These are phyloP conservation scores for Lactarius hatsudake DNA, from an alignment of 768 basidiomycete genomes.

Conservation along the genomic window DNA sequence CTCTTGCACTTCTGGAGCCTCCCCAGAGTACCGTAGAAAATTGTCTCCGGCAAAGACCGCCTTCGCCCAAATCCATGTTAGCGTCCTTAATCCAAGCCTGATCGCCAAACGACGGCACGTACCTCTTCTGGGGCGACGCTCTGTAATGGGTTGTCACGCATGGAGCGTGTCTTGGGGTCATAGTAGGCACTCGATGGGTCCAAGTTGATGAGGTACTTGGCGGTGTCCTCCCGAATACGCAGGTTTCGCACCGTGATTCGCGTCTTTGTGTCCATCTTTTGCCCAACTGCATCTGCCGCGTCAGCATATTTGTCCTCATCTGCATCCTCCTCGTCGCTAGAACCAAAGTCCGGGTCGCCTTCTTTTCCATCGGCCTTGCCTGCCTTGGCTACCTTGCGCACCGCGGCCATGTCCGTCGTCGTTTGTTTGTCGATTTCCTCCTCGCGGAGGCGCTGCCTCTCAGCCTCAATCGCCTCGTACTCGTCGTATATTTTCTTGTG, in stretches of 20 bases:
- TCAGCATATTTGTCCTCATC: slow-evolving; percentile 99
- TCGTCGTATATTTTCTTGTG: slow-evolving; percentile 90
- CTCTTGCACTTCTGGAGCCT: slow-evolving; percentile 87
- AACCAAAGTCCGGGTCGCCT: slow-evolving; percentile 90
- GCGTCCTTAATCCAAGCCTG: not conserved
- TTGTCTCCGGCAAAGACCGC: slow-evolving; percentile 95
- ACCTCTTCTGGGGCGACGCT: slow-evolving; percentile 86
- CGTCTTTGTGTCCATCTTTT: slow-evolving; percentile 97
- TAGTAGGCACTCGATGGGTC: slow-evolving; percentile 97
- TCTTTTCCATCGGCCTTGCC: slow-evolving; percentile 69
- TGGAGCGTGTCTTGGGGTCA: slow-evolving; percentile 98
- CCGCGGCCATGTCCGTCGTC: slow-evolving; percentile 85
- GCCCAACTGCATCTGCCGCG: slow-evolving; percentile 95
- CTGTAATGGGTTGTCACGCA: slow-evolving; percentile 92
- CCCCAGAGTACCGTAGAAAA: slow-evolving; percentile 87
- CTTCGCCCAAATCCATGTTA: slow-evolving; percentile 38
- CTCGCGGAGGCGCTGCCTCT: slow-evolving; percentile 85
- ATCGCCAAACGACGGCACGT: slow-evolving; percentile 33
- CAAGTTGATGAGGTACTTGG: slow-evolving; percentile 96
- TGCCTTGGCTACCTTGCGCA: slow-evolving; percentile 93
- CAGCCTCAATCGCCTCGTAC: slow-evolving; percentile 89
- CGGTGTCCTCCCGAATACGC: slow-evolving; percentile 98
- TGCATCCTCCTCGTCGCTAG: slow-evolving; percentile 91
- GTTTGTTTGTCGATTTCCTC: slow-evolving; percentile 98
- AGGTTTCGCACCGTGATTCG: slow-evolving; percentile 97